These are phyloP conservation scores for Salix arbutifolia DNA, from an alignment of 345 rosid species.

Conservation along the genomic window DNA sequence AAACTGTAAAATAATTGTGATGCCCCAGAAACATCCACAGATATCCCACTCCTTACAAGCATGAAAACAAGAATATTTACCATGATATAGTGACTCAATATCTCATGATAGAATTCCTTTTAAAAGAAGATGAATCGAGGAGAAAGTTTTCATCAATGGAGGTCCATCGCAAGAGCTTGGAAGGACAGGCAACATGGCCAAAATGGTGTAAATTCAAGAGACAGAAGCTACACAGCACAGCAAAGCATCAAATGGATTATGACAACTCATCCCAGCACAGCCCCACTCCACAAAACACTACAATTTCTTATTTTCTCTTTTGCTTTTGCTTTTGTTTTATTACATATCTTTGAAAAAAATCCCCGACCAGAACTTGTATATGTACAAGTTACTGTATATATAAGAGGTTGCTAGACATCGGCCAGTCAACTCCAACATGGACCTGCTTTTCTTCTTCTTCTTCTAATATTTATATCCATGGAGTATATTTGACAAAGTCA, in stretches of 20 bases:
- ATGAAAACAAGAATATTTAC: too few species aligned
- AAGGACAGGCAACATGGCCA: constrained; percentile 16
- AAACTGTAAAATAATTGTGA: too few species aligned
- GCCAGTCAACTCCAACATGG: neutral
- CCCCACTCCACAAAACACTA: neutral
- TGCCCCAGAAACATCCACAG: too few species aligned
- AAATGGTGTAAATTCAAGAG: constrained; percentile 15
- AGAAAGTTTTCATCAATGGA: neutral
- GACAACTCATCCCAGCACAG: constrained; percentile 27
- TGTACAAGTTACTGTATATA: too few species aligned
- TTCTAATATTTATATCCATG: neutral
- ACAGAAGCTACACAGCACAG: constrained; percentile 16
- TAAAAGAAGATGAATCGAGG: neutral
- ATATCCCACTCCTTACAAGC: too few species aligned
- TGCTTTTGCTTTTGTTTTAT: neutral
- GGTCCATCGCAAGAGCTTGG: neutral
- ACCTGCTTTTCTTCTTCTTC: neutral
- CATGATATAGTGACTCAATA: too few species aligned
- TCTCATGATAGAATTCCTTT: too few species aligned
- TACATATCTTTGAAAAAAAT: neutral
- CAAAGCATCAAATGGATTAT: constrained; percentile 14
- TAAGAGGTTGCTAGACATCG: neutral
- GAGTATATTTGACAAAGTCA: neutral
- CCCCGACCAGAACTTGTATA: neutral
- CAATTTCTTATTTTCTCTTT: neutral